Evolutionary conservation across 108 stramenopile species (phyloP).

Genomic region (Aurantiochytrium sp.): DNA sequence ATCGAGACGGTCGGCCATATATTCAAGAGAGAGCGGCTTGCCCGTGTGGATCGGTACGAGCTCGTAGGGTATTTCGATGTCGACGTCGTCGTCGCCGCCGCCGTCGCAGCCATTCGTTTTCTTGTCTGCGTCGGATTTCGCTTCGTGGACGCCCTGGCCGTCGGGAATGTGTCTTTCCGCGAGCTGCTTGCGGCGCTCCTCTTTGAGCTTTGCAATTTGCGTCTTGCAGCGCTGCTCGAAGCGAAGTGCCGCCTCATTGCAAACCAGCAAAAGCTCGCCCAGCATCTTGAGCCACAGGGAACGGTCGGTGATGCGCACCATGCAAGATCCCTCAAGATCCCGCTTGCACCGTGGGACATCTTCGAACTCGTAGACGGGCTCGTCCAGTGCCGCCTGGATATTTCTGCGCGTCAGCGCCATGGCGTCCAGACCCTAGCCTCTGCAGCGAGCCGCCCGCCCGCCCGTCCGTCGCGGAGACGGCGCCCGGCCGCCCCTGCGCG

Average conservation of each 20-base stretch:
- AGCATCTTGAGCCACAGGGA: conserved; percentile 46
- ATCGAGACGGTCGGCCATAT: conserved; percentile 81
- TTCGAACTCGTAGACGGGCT: neutral
- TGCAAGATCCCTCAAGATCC: neutral
- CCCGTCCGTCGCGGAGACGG: neutral
- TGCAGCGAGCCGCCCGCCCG: neutral
- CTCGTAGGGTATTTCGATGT: neutral
- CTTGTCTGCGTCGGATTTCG: neutral
- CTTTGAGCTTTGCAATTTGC: neutral
- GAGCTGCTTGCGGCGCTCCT: neutral
- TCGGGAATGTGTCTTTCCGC: too few species aligned
- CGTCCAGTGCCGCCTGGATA: neutral
- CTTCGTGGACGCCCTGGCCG: neutral
- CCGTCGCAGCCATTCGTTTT: too few species aligned
- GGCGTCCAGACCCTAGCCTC: neutral
- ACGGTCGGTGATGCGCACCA: neutral
- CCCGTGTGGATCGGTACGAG: conserved; percentile 17
- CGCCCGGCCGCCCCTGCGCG: neutral
- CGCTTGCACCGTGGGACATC: neutral
- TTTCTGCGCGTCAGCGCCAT: neutral
- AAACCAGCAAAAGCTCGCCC: conserved; percentile 70
- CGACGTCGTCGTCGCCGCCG: too few species aligned
- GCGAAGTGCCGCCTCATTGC: conserved; percentile 73
- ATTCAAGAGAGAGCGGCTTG: conserved; percentile 77
- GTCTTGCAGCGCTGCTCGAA: neutral